phyloP scores from a whole-genome alignment of 2,329 filamentous ascomycete genomes.

The Penicillium sp. region DNA sequence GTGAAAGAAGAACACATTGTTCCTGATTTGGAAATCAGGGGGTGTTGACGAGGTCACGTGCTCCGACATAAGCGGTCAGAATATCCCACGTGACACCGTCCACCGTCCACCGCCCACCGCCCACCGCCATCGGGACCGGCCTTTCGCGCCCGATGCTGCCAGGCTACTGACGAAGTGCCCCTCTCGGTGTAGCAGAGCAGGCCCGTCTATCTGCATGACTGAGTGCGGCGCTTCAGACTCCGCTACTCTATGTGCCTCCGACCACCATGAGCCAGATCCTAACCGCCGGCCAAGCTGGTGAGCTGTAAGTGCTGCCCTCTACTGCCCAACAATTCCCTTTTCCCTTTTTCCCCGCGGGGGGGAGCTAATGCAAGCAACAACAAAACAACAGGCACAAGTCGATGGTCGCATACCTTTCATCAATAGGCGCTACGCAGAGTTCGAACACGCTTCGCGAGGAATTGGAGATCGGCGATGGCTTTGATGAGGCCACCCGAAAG shows the following conservation, averaged over 20 bases:
- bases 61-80: too few species aligned
- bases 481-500: slow-evolving; percentile 82
- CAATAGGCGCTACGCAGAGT: slow-evolving; percentile 71
- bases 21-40: too few species aligned
- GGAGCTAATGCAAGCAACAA: not conserved
- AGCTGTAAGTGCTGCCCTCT: slow-evolving; percentile 68
- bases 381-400: slow-evolving; percentile 76
- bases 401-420: slow-evolving; percentile 84
- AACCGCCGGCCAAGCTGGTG: slow-evolving; percentile 81
- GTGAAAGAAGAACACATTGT: too few species aligned
- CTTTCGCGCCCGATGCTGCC: too few species aligned
- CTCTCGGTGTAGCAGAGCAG: too few species aligned
- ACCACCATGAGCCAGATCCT: slow-evolving; percentile 72
- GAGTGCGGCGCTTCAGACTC: not conserved
- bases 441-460: slow-evolving; percentile 77
- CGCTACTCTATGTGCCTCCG: not conserved
- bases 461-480: slow-evolving; percentile 61
- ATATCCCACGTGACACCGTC: too few species aligned
- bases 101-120: too few species aligned
- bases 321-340: not conserved
- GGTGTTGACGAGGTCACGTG: too few species aligned
- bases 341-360: not conserved
- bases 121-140: too few species aligned
- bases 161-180: too few species aligned
- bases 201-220: too few species aligned